phyloP scores from a whole-genome alignment of 2,329 filamentous ascomycete genomes.

The Lachnum nothofagi region DNA sequence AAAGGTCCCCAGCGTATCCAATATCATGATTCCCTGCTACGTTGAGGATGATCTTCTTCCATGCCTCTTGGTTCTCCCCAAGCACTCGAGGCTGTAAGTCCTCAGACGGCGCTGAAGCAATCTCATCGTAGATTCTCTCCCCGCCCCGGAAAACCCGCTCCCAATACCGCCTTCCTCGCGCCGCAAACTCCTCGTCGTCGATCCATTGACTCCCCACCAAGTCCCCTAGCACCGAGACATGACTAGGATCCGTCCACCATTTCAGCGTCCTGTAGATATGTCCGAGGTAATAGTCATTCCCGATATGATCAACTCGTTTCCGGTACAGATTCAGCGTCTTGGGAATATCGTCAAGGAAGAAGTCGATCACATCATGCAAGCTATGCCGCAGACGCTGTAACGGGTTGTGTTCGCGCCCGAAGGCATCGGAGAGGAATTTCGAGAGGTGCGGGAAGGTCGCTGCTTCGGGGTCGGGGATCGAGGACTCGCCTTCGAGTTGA shows the following conservation, averaged over 20 bases:
- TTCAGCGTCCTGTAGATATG: slow-evolving; percentile 81
- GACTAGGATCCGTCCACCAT: slow-evolving; percentile 82
- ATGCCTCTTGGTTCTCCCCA: slow-evolving; percentile 46
- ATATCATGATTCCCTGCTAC: slow-evolving; percentile 94
- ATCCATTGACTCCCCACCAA: slow-evolving; percentile 95
- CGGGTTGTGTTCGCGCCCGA: slow-evolving; percentile 42
- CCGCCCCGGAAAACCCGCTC: slow-evolving; percentile 67
- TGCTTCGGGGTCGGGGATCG: slow-evolving; percentile 58
- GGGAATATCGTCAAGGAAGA: slow-evolving; percentile 64
- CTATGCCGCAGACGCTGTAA: slow-evolving; percentile 49
- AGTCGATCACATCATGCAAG: slow-evolving; percentile 55
- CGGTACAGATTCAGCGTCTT: slow-evolving; percentile 60
- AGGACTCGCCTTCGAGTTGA: slow-evolving; percentile 87
- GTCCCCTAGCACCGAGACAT: slow-evolving; percentile 85
- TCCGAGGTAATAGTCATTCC: slow-evolving; percentile 90
- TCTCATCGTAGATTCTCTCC: slow-evolving; percentile 55
- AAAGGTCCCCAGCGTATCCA: slow-evolving; percentile 90
- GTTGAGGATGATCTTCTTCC: slow-evolving; percentile 78
- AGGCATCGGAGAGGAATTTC: slow-evolving; percentile 30
- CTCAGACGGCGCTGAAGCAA: slow-evolving; percentile 44
- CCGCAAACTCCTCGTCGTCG: slow-evolving; percentile 73
- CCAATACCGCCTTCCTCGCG: slow-evolving; percentile 73
- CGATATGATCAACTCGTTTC: slow-evolving; percentile 81
- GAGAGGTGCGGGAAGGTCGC: slow-evolving; percentile 51
- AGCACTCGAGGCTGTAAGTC: slow-evolving; percentile 33